Conservation (phyloP, 371 early-diverging fungal genomes). For the Mucor racemosus region DNA sequence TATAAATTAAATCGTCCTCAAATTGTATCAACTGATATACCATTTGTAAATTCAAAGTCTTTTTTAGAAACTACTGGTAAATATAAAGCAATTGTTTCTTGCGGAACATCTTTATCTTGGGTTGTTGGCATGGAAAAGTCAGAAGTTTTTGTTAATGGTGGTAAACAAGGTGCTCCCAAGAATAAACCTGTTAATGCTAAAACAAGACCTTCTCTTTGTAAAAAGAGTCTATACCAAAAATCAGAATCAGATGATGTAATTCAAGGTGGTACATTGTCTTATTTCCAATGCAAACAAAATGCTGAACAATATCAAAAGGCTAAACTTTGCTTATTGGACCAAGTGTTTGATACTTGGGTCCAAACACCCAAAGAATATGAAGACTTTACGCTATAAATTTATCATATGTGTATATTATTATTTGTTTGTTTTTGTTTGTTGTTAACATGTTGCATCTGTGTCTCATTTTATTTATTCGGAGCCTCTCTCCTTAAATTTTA, state of each 20-base stretch:
- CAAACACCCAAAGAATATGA: conserved; percentile 49
- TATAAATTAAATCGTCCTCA: conserved; percentile 38
- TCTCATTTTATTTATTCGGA: neutral
- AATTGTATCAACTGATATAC: conserved; percentile 30
- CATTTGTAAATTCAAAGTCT: conserved; percentile 58
- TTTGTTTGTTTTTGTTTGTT: conserved; percentile 9
- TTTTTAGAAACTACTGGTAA: conserved; percentile 23
- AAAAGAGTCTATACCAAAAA: conserved; percentile 41
- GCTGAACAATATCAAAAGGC: conserved; percentile 46
- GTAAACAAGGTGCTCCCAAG: conserved; percentile 59
- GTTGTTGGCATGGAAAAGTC: conserved; percentile 45
- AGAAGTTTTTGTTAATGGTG: conserved; percentile 66
- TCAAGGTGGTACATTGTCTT: conserved; percentile 23
- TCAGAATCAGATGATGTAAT: conserved; percentile 11
- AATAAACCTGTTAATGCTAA: conserved; percentile 47
- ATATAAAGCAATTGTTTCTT: conserved; percentile 5
- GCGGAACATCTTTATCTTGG: conserved; percentile 58
- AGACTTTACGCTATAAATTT: conserved; percentile 19
- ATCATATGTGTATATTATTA: neutral
- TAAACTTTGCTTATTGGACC: conserved; percentile 49
- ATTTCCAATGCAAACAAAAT: conserved; percentile 50
- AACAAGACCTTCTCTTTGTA: conserved; percentile 54
- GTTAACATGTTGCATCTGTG: neutral
- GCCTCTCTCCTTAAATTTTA: neutral
- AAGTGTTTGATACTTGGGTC: conserved; percentile 60